A percentile compares a stretch with the other conserved stretches of the same genome.
phyloP scores from a whole-genome alignment of 2,329 filamentous ascomycete species.

The Neopestalotiopsis rosae region DNA sequence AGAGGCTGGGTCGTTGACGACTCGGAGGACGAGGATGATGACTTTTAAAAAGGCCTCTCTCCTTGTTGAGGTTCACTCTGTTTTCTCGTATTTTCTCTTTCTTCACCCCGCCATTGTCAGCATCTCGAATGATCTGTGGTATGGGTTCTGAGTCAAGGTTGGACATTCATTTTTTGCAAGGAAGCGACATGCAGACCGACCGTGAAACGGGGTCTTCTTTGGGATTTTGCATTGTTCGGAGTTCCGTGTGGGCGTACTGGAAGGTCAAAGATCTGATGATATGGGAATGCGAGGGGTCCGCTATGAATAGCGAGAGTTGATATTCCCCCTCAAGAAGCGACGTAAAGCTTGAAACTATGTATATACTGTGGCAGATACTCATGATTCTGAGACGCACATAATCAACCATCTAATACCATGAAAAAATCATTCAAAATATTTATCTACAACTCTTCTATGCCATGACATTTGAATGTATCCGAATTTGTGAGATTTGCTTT shows the following conservation, averaged over 20 bases:
- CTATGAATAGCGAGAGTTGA: background rate
- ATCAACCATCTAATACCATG: background rate
- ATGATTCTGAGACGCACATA: background rate
- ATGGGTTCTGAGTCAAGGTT: background rate
- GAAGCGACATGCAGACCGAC: background rate
- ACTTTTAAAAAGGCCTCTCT: constrained; percentile 1
- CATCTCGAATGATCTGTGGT: background rate
- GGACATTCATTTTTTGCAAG: constrained; percentile 5
- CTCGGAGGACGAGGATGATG: constrained; percentile 29
- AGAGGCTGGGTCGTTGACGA: constrained; percentile 54
- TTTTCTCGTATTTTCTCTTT: background rate
- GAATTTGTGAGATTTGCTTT: too few species aligned
- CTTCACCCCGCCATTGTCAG: background rate
- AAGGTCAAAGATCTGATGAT: background rate
- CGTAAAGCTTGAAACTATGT: background rate
- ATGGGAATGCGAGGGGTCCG: background rate
- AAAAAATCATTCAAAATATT: background rate
- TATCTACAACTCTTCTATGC: background rate
- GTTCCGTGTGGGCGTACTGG: background rate
- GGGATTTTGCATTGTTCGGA: constrained; percentile 9
- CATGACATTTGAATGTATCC: too few species aligned
- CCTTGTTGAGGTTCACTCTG: background rate
- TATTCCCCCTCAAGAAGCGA: background rate
- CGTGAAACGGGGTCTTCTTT: background rate
- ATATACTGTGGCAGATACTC: background rate